Percentiles rank a stretch among this genome's conserved stretches.
Evolutionary conservation across 441 rosid genomes (phyloP).

Genomic region (Gossypium trilobum): DNA sequence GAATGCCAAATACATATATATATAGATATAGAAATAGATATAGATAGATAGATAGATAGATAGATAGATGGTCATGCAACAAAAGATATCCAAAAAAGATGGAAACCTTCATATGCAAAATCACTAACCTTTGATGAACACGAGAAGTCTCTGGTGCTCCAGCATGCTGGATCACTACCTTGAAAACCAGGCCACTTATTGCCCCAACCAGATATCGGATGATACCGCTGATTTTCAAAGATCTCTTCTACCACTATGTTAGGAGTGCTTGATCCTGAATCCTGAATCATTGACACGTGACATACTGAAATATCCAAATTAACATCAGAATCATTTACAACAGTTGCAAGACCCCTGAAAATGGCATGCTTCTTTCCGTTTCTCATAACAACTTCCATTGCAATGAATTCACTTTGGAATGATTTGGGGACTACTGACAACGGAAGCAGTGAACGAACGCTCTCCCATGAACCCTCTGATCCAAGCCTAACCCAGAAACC

Average conservation of each 20-base stretch:
- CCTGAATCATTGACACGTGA: slow-evolving; percentile 28
- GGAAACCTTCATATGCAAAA: slow-evolving; percentile 3
- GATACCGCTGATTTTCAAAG: slow-evolving; percentile 51
- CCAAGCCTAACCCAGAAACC: slow-evolving; percentile 87
- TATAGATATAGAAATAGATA: background rate
- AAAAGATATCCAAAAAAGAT: slow-evolving; percentile 4
- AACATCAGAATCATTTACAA: slow-evolving; percentile 78
- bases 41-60: background rate
- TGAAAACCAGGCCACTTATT: slow-evolving; percentile 32
- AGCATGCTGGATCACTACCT: slow-evolving; percentile 36
- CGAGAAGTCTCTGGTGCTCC: slow-evolving; percentile 60
- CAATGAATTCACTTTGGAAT: slow-evolving; percentile 56
- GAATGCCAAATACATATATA: background rate
- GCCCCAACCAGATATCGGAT: slow-evolving; percentile 48
- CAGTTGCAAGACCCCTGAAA: slow-evolving; percentile 83
- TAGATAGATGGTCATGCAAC: background rate
- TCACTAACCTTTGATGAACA: slow-evolving; percentile 46
- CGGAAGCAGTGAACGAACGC: slow-evolving; percentile 82
- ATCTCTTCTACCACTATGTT: slow-evolving; percentile 47
- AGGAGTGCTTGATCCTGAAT: slow-evolving; percentile 33
- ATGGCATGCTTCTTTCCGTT: slow-evolving; percentile 90
- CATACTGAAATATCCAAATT: slow-evolving; percentile 60
- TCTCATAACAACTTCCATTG: slow-evolving; percentile 83
- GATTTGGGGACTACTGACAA: slow-evolving; percentile 70
- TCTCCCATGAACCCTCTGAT: slow-evolving; percentile 65